Base-by-base conservation (phyloP, 352 stramenopile species). In the Phytophthora vignae region DNA sequence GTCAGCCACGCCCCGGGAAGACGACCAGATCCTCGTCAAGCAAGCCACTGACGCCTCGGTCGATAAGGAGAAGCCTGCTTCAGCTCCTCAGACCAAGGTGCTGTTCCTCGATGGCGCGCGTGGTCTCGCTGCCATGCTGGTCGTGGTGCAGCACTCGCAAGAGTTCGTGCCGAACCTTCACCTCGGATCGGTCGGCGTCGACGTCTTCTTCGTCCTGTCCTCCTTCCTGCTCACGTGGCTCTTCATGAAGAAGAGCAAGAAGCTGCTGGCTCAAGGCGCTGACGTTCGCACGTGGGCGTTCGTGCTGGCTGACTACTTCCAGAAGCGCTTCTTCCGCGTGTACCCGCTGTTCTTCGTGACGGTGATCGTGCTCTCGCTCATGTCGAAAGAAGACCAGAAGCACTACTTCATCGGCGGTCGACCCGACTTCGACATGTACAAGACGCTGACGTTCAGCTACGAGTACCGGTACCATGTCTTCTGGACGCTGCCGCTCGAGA, bases 321-420 rank as follows among this genome's bases (percentile, higher is more conserved):
- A 60, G 31, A 87, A 85, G 44, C 79, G 79, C 0, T 84, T 90
- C 55, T 76, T 87, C 15, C 77, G 79, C 25, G 82, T 90, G 11
- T 90, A 90, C 56, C 79, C 82, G 58, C 69, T 90, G 1, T 90
- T 90, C 38, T 62, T 65, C n/a, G 74, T 77, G 27, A 63, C 73
- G 15, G 79, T 78, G 8, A 53, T 78, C 27, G 40, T 82, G 8
- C 44, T 85, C 12, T 73, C 58, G 15, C n/a, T 76, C 6, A 48
- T 87, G n/a, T 70, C 71, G n/a, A 40, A 54, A 25, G 60, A 72
- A 15, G 55, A 71, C 44, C 49, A 81, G 53, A 59, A 64, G 1
- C 70, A n/a, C 11, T 84, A 84, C 36, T 84, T 79, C 19, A 22
- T 67, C 49, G 57, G 49, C 12, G 22, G 59, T 9, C 31, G 58